These are phyloP conservation scores for Boletus patriciae DNA, from an alignment of 768 basidiomycete genomes.

Conservation along the genomic window DNA sequence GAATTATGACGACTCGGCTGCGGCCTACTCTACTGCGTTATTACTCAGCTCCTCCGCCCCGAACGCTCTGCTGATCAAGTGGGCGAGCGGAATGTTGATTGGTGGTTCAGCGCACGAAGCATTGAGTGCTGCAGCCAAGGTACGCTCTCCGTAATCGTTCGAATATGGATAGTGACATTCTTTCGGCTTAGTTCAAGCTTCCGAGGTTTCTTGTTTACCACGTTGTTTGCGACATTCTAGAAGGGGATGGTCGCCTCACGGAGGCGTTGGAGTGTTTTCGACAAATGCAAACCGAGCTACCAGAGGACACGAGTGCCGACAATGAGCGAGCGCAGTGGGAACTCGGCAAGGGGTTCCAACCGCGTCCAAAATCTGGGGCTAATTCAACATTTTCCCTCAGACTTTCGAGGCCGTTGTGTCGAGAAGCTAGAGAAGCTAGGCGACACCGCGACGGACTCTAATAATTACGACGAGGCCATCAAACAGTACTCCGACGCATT, in stretches of 20 bases:
- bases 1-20: neutral
- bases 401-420: slow-evolving; percentile 1
- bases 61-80: neutral
- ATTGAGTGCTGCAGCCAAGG: neutral
- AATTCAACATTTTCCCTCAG: neutral
- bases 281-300: neutral
- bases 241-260: neutral
- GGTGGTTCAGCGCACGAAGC: neutral
- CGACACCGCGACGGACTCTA: neutral
- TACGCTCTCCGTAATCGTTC: neutral
- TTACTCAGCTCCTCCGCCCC: neutral
- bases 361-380: neutral
- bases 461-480: neutral
- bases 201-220: neutral
- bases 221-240: neutral
- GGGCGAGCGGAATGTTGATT: neutral
- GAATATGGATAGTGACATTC: neutral
- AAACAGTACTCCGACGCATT: neutral
- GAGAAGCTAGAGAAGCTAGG: neutral
- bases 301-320: neutral
- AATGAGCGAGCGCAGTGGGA: neutral
- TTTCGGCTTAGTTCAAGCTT: neutral
- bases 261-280: neutral
- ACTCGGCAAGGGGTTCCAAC: neutral
- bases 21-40: neutral